phyloP scores from a whole-genome alignment of 23 red algal species.

The Gracilaria domingensis region DNA sequence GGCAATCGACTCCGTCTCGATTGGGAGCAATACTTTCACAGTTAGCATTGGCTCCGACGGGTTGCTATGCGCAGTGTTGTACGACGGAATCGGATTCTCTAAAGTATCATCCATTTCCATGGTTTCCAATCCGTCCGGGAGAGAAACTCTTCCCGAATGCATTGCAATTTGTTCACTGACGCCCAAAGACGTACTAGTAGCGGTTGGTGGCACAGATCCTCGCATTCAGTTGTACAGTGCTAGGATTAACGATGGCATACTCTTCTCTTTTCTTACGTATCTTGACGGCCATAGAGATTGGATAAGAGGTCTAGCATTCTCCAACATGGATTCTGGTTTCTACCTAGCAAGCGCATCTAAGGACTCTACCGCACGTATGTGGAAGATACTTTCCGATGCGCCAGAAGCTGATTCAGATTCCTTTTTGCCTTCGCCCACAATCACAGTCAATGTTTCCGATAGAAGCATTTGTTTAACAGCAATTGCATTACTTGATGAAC shows the following conservation, averaged over 20 bases:
- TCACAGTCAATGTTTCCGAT: constrained; percentile 1
- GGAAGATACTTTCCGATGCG: constrained; percentile 12
- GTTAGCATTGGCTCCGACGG: constrained; percentile 28
- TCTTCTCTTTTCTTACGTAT: not conserved
- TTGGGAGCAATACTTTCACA: constrained; percentile 8
- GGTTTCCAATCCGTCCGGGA: not conserved
- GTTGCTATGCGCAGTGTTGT: not conserved
- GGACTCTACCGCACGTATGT: constrained; percentile 53
- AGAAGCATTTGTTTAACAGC: not conserved
- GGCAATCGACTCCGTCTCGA: not conserved
- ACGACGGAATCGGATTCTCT: not conserved
- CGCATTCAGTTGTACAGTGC: constrained; percentile 37
- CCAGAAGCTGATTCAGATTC: not conserved
- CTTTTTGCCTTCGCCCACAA: constrained; percentile 20
- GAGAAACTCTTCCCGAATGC: constrained; percentile 38
- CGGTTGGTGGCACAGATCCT: constrained; percentile 59
- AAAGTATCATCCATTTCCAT: not conserved
- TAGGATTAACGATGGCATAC: not conserved
- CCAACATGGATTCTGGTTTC: not conserved
- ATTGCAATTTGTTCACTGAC: constrained; percentile 23
- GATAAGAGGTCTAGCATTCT: constrained; percentile 60
- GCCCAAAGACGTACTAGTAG: constrained; percentile 13
- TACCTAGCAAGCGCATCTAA: constrained; percentile 48
- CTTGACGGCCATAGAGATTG: constrained; percentile 69
- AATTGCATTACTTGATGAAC: constrained; percentile 51